Evolutionary conservation across 805 yeast species (phyloP), one percentile per base, ranked within the genome.

Genomic region (Kodamaea hsintzibuensis): DNA sequence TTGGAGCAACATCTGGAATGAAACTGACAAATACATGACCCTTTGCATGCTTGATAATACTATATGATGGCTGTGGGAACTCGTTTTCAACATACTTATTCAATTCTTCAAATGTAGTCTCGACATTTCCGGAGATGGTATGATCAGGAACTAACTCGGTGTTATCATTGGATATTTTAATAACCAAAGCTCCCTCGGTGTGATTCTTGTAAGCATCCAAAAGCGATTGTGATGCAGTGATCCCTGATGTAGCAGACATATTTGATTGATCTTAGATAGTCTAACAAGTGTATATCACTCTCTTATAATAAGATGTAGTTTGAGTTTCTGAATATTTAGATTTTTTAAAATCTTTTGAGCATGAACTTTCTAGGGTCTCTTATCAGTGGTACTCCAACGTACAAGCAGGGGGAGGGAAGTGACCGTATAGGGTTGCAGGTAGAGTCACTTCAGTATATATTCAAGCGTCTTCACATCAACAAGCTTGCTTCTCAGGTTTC

Each of bases 1-100:
- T 92, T 2, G 86, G 84, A 7, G 97, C 89, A 49, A 70, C 69
- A 67, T 93, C 98, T 0, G 99, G 98, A 51, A 93, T 92, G 71
- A 80, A 92, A 17, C 95, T 84, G 46, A 91, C 80, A 62, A 93
- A 91, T 2, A 82, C 78, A n/a, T 55, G 58, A 56, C 73, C 49
- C 1, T 50, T 19, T 7, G 51, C 46, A 17, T 56, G 51, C 10
- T 65, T 60, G 10, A 74, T 47, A 7, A 74, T 56, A n/a, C 69
- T 64, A 53, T 70, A 76, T 1, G 69, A 65, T 13, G 79, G 79
- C 9, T 67, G 64, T 5, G 79, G 79, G 52, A 63, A 70, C 14
- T 57, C 60, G 1, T 51, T 49, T 6, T 54, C 42, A 8, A 73
- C 53, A 53, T 71, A 63, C 7, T 51, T 17, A 52, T 65, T 52